phyloP scores from a whole-genome alignment of 1,139 yeast genomes.

The Blastobotrys petasosporus region DNA sequence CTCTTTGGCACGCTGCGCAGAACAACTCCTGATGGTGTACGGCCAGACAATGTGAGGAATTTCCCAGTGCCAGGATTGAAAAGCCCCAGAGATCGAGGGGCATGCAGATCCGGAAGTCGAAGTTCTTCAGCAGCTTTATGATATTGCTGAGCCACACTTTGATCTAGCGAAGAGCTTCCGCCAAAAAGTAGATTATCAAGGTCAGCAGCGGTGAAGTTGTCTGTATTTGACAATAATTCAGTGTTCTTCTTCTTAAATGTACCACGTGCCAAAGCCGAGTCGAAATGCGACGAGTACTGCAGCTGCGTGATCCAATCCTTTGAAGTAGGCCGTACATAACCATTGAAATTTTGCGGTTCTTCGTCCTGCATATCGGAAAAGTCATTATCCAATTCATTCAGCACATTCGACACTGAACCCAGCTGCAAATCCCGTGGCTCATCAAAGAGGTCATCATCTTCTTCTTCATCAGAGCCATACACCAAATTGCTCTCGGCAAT shows the following conservation, averaged over 20 bases:
- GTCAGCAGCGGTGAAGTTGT: slow-evolving; percentile 28
- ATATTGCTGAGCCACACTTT: slow-evolving; percentile 20
- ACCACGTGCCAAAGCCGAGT: slow-evolving; percentile 16
- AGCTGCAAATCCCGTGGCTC: not conserved
- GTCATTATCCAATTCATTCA: slow-evolving; percentile 1
- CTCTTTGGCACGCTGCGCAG: not conserved
- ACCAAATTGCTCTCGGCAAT: slow-evolving; percentile 9
- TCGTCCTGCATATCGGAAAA: not conserved
- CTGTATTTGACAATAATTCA: slow-evolving; percentile 1
- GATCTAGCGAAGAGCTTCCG: slow-evolving; percentile 30
- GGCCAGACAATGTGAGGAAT: slow-evolving; percentile 10
- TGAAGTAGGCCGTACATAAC: slow-evolving; percentile 4
- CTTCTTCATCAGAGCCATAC: slow-evolving; percentile 13
- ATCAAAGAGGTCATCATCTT: not conserved
- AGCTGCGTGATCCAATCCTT: slow-evolving; percentile 20
- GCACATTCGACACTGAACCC: not conserved
- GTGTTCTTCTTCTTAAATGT: not conserved
- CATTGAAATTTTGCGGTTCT: not conserved
- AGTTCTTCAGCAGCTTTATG: slow-evolving; percentile 22
- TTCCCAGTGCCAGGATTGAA: slow-evolving; percentile 18
- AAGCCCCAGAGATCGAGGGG: slow-evolving; percentile 19
- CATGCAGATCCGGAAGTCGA: slow-evolving; percentile 21
- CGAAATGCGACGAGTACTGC: slow-evolving; percentile 14
- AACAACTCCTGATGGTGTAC: slow-evolving; percentile 10
- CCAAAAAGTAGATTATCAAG: slow-evolving; percentile 54